Base-by-base conservation (phyloP, 192 early-diverging fungal genomes). In the Geosiphon pyriformis region DNA sequence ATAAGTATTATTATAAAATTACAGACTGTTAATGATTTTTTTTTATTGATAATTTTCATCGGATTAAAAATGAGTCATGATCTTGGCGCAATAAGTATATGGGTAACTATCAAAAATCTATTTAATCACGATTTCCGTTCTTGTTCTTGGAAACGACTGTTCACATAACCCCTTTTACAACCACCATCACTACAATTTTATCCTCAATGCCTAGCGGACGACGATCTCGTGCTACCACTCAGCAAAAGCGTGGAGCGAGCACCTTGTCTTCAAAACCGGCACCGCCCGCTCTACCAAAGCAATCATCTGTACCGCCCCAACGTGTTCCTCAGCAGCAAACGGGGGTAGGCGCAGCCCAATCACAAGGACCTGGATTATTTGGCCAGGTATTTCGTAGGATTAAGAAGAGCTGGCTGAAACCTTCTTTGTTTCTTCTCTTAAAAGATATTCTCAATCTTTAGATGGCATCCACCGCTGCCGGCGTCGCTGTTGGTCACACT, bases 391-490 rank as follows among this genome's bases (percentile, higher is more conserved):
- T 27, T 11, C 17, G 7, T 0, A 51, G 6, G 22, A 15, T 31
- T 18, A 22, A 15, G 7, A 23, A 31, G 15, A n/a, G 10, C 32
- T 33, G n/a, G n/a, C n/a, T n/a, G n/a, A n/a, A n/a, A 26, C 22
- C 23, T 18, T 0, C 22, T 8, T 53, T 29, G 25, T 65, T 4
- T 26, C 6, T 52, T 4, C 0, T 20, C 34, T n/a, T 25, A 55
- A 46, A 10, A 46, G 0, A 2, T 34, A 25, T 35, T 32, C 23
- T 53, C 2, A 37, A 52, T 20, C 20, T 12, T 55, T 42, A 94
- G 78, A 93, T 94, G 91, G 94, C 92, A n/a, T 80, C 92, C 17
- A 94, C 94, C 23, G 94, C 92, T 59, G 94, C 90, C 49, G 92
- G 92, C 80, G 92, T 93, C 48, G 94, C 92, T 67, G 88, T 96